Evolutionary conservation across 257 asterid genomes (phyloP).

Genomic region (Mitragyna speciosa): DNA sequence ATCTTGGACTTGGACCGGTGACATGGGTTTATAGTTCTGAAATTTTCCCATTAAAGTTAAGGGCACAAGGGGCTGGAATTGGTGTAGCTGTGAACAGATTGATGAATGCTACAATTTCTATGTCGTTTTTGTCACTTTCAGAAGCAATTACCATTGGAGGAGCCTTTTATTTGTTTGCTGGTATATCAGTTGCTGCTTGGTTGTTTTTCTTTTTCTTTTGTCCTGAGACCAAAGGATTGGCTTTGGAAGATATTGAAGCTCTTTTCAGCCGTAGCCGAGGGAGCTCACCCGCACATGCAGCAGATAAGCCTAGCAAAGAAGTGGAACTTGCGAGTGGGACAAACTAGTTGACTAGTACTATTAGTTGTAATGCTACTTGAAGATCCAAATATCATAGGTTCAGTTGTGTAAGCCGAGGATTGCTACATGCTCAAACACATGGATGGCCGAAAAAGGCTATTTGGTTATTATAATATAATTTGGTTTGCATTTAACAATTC

Average conservation of each 20-base stretch:
- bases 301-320: not conserved
- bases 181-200: conserved; percentile 53
- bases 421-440: not conserved
- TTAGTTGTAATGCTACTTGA: not conserved
- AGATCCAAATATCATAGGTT: not conserved
- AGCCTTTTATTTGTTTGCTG: conserved; percentile 49
- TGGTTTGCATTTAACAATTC: not conserved
- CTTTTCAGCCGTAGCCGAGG: conserved; percentile 31
- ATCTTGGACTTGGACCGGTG: conserved; percentile 72
- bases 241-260: conserved; percentile 68
- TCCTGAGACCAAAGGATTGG: conserved; percentile 72
- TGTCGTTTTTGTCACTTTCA: conserved; percentile 58
- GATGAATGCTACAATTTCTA: conserved; percentile 72
- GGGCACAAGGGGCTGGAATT: conserved; percentile 66
- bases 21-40: conserved; percentile 84
- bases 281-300: not conserved
- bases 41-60: conserved; percentile 53
- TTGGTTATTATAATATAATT: not conserved
- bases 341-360: not conserved
- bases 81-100: conserved; percentile 67
- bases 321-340: conserved; percentile 11
- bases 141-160: conserved; percentile 61
- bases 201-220: conserved; percentile 49
- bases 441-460: not conserved
- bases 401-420: not conserved